Conservation (phyloP, 805 yeast species). For the Suhomyces tanzawaensis region DNA sequence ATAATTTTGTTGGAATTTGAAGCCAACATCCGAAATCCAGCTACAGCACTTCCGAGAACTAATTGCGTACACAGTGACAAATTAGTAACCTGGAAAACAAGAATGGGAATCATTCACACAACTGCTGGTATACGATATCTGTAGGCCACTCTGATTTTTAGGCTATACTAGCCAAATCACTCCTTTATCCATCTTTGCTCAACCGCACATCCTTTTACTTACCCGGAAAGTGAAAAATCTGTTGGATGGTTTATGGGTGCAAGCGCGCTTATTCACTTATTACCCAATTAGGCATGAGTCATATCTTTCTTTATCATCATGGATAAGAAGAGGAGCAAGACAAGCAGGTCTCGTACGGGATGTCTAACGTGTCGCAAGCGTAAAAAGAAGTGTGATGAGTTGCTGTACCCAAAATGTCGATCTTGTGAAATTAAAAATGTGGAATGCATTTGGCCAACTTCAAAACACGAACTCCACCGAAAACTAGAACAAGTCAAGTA, state of each 20-base stretch:
- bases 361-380: conserved; percentile 31
- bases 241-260: conserved; percentile 8
- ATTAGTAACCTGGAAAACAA: too few species aligned
- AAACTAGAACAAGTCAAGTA: conserved; percentile 23
- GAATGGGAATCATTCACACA: too few species aligned
- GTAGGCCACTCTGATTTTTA: too few species aligned
- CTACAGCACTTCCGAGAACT: too few species aligned
- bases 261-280: conserved; percentile 30
- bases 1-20: too few species aligned
- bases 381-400: conserved; percentile 33
- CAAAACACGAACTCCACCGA: conserved; percentile 20
- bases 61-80: too few species aligned
- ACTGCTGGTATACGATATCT: too few species aligned
- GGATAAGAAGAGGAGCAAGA: conserved; percentile 11
- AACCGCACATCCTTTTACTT: background rate
- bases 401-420: conserved; percentile 28
- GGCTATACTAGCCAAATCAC: too few species aligned
- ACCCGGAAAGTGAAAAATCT: background rate
- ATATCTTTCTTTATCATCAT: conserved; percentile 4
- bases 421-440: conserved; percentile 22
- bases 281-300: conserved; percentile 29
- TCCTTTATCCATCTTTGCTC: background rate
- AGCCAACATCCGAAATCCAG: too few species aligned
- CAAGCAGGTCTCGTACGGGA: conserved; percentile 28
- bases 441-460: conserved; percentile 27